Evolutionary conservation across 805 yeast species (phyloP), one percentile per base, ranked within the genome.

Genomic region (Yarrowia bubula): DNA sequence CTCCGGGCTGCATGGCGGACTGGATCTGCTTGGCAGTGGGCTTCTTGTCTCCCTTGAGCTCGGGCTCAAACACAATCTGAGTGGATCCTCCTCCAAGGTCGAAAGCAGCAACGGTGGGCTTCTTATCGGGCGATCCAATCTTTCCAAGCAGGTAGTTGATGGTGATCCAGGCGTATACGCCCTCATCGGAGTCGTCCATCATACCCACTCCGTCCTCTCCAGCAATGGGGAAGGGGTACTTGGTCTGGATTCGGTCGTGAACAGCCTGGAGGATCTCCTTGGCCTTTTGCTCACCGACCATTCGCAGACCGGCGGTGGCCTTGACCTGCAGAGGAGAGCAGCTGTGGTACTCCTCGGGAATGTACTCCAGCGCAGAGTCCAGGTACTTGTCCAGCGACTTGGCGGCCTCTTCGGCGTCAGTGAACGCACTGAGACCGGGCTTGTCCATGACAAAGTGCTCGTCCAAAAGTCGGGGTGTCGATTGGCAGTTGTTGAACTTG

Each of bases 21-120:
- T 57, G 17, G 41, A 57, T 41, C 63, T 57, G 50, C 39, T 41
- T 31, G 41, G 63, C 17, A 15, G 63, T 51, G 44, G 60, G 60
- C 37, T 51, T 51, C 60, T 51, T 51, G 60, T 51, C 44, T 74
- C 71, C 86, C 88, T 53, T 51, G 73, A 86, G 86, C n/a, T 83
- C 82, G 22, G 99, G 99, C 80, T 95, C 98, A 76, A 95, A 95
- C 7, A 95, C 99, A 78, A 95, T 92, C 79, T 96, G 99, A 13
- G 99, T 95, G 7, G 98, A 91, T 4, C 98, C 98, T 72, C 99
- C 99, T 71, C 99, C 99, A 67, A 95, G 83, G 76, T 95, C 99
- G 73, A 95, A 95, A 10, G 95, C 96, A 22, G 98, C 99, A 58
- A 96, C 96, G 11, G 99, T 95, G 35, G 96, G 92, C 31, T 78